Conservation (phyloP, 73 alveolate genomes). For the Tetrahymena malaccensis region DNA sequence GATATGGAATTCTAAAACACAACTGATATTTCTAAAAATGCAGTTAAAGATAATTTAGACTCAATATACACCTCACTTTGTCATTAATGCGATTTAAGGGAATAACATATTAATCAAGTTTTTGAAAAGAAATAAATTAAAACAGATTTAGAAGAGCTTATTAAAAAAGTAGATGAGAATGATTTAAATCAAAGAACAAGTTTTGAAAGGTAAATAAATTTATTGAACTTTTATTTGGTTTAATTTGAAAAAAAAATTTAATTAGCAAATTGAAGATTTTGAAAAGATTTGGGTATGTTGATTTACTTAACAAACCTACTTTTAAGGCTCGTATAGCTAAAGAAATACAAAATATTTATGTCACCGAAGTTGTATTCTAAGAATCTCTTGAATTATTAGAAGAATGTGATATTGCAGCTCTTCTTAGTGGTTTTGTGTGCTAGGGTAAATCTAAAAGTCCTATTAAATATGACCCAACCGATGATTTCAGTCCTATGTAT, state of each 20-base stretch:
- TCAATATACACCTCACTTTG: background rate
- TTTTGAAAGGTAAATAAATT: background rate
- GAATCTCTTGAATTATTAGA: background rate
- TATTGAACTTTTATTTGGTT: background rate
- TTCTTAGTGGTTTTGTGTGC: constrained; percentile 14
- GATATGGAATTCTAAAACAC: background rate
- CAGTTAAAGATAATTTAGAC: background rate
- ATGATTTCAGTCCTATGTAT: background rate
- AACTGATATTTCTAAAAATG: background rate
- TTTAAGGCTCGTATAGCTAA: constrained; percentile 28
- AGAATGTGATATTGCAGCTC: constrained; percentile 26
- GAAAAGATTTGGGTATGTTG: constrained; percentile 27
- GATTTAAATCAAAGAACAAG: background rate
- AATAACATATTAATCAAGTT: background rate
- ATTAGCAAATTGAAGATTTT: background rate
- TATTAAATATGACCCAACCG: background rate
- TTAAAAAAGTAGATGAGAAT: background rate
- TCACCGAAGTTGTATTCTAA: constrained; percentile 12
- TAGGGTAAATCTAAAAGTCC: background rate
- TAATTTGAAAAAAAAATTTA: background rate
- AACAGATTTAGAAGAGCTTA: background rate
- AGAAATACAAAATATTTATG: constrained; percentile 19
- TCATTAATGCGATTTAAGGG: constrained; percentile 1
- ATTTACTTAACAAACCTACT: background rate
- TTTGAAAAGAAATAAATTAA: background rate